A percentile compares a stretch with the other conserved stretches of the same genome.
Evolutionary conservation across 805 yeast genomes (phyloP).

Genomic region (Candida khao-thaluensis): DNA sequence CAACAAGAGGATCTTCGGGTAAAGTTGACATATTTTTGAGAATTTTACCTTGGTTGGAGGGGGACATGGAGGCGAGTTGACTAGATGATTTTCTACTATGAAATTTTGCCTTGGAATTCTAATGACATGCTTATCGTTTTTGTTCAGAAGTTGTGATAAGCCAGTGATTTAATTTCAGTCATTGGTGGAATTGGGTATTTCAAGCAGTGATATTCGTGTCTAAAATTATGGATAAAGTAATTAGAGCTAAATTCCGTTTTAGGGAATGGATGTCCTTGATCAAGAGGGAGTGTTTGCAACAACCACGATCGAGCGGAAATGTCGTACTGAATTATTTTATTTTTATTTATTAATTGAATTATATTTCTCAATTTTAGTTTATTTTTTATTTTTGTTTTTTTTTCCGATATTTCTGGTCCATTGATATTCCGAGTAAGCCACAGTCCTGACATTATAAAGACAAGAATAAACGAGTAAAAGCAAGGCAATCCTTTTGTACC

Average conservation of each 20-base stretch:
- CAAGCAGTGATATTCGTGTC: no score
- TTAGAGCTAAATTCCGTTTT: conserved; percentile 4
- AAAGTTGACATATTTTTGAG: conserved; percentile 2
- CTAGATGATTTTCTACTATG: not conserved
- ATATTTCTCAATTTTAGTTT: not conserved
- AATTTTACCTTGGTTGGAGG: not conserved
- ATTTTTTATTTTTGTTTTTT: not conserved
- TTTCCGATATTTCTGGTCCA: not conserved
- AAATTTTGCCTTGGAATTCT: no score
- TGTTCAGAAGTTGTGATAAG: no score
- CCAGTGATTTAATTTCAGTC: no score
- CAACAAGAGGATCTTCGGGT: conserved; percentile 6
- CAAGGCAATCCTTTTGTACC: no score
- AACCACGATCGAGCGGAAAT: not conserved
- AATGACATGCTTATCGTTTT: no score
- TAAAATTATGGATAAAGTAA: not conserved
- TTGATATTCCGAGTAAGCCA: not conserved
- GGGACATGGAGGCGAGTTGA: not conserved
- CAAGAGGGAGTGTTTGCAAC: not conserved
- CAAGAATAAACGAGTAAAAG: not conserved
- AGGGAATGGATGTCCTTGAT: conserved; percentile 8
- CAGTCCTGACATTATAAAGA: not conserved
- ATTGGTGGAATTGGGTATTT: no score
- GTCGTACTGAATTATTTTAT: not conserved
- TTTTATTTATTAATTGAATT: not conserved